These are phyloP conservation scores for Eucalyptus rudis DNA, from an alignment of 345 rosid species.

Conservation along the genomic window DNA sequence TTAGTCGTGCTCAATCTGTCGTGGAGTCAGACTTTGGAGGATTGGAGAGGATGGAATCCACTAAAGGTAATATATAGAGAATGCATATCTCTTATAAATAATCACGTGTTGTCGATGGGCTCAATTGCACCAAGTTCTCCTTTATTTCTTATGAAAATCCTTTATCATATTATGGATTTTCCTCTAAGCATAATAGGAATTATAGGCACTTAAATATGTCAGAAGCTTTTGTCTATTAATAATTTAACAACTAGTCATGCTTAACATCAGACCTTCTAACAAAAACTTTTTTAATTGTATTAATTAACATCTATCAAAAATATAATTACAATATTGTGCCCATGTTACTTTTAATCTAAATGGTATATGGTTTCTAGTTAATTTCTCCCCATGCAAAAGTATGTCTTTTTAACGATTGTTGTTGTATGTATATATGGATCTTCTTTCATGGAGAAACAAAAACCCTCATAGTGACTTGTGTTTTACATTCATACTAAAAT, in stretches of 20 bases:
- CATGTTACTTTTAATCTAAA: not conserved
- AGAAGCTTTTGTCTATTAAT: no score
- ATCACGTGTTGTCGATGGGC: accelerated
- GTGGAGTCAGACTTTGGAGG: accelerated
- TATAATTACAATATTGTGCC: not conserved
- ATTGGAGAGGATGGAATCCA: accelerated
- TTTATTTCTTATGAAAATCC: not conserved
- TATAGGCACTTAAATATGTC: no score
- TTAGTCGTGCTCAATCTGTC: not conserved
- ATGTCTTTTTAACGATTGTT: not conserved
- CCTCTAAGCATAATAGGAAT: not conserved
- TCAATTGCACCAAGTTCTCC: not conserved
- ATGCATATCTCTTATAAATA: not conserved
- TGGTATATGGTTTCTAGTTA: not conserved
- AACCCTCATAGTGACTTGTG: not conserved
- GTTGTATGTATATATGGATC: not conserved
- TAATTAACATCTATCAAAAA: not conserved
- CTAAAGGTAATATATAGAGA: not conserved
- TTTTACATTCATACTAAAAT: not conserved
- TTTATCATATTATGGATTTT: not conserved
- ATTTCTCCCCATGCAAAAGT: not conserved
- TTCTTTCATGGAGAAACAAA: not conserved
- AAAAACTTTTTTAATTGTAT: not conserved
- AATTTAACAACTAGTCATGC: no score
- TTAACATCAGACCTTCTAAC: no score